Conservation (phyloP, 106 monocot species). For the Phalaenopsis aphrodite region DNA sequence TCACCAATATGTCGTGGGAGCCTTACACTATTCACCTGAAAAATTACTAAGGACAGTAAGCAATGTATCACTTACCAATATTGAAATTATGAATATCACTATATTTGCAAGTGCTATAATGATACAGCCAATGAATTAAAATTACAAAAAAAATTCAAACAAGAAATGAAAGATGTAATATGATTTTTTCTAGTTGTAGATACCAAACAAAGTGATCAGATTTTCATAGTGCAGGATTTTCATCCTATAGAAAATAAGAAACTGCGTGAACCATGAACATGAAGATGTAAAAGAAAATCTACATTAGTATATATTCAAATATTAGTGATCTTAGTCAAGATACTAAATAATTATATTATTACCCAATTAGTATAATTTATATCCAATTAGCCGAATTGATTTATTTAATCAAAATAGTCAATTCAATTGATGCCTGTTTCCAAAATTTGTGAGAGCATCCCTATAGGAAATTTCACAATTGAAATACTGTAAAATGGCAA, state of each 20-base stretch:
- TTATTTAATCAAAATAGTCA: not conserved
- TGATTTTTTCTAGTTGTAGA: not conserved
- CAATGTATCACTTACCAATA: not conserved
- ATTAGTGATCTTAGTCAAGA: not conserved
- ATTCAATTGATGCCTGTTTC: not conserved
- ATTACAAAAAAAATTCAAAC: not conserved
- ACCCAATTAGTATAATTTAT: not conserved
- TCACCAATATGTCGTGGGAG: constrained; percentile 62
- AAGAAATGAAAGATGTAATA: not conserved
- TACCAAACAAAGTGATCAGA: not conserved
- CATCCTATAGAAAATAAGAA: not conserved
- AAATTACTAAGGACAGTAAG: not conserved
- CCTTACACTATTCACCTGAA: constrained; percentile 93
- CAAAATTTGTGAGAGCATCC: no score
- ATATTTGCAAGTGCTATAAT: not conserved
- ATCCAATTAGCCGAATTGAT: not conserved
- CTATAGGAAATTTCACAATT: no score
- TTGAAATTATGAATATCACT: not conserved
- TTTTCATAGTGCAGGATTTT: not conserved
- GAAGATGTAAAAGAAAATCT: not conserved
- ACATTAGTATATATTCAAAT: not conserved
- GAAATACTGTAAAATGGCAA: no score
- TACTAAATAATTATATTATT: not conserved
- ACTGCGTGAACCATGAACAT: not conserved
- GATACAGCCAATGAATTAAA: not conserved